Base-by-base conservation (phyloP, 2,329 filamentous ascomycete genomes). In the Aspergillus udagawae region DNA sequence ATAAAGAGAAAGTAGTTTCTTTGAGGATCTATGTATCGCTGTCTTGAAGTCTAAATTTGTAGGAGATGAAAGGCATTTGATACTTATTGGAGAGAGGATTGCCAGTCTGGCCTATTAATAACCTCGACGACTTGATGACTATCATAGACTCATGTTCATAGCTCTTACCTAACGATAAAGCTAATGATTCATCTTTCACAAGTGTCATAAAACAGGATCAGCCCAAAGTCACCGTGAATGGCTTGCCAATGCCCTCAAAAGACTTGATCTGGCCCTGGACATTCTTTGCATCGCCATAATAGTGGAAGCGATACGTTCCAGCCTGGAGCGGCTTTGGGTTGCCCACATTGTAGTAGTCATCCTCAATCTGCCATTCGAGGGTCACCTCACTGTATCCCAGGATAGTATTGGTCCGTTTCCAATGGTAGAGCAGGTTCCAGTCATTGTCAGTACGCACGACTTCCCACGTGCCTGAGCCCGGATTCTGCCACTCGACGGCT, bases 241-340 rank as follows among this genome's bases (percentile, higher is more conserved):
- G 65, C 21, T 79, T 78, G 67, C 87, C 89, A 8, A 79, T 79
- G 0, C 89, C 90, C 63, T 89, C 84, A 76, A 96, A 94, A 3
- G 82, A 72, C 42, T 77, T 83, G 42, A 94, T 85, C 1, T 67
- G 74, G 0, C 87, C 86, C 1, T 83, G 68, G 10, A 86, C 65
- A 5, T 79, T 79, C 82, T 92, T 97, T 2, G 85, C 80, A 75
- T 97, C 92, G 0, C 93, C 93, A 74, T 87, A 93, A 70, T 97
- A 97, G 75, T 81, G 84, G 49, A 96, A 74, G 25, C 92, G 80
- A 74, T 96, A 97, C 50, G 82, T 84, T 0, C 92, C 92, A 53
- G 63, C 65, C 60, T 74, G 64, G 23, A 76, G 60, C 1, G 69
- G 60, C 10, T 55, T 63, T 73, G 70, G 59, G 61, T 74, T 56